phyloP scores from a whole-genome alignment of 2,329 filamentous ascomycete species.

The Dothidotthia symphoricarpi region DNA sequence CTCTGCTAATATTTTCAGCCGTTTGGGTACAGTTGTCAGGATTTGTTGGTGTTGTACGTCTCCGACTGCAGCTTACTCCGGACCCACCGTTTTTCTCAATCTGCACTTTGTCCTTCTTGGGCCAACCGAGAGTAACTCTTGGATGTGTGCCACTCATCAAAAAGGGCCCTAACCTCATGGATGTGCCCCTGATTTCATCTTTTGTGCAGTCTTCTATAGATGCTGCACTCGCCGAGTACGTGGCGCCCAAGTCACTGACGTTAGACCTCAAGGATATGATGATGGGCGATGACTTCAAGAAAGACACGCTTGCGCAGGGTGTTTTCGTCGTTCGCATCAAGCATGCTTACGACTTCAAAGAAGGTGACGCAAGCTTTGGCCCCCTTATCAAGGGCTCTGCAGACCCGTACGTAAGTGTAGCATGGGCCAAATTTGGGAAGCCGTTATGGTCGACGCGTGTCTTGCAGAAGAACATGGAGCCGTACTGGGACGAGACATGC shows the following conservation, averaged over 20 bases:
- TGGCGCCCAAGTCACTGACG: slow-evolving; percentile 72
- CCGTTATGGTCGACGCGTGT: slow-evolving; percentile 66
- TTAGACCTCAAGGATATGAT: slow-evolving; percentile 75
- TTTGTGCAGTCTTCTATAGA: slow-evolving; percentile 75
- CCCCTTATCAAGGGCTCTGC: slow-evolving; percentile 60
- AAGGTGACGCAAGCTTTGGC: slow-evolving; percentile 64
- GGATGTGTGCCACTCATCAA: slow-evolving; percentile 69
- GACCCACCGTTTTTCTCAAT: slow-evolving; percentile 77
- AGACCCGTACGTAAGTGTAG: slow-evolving; percentile 70
- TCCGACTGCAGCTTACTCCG: slow-evolving; percentile 70
- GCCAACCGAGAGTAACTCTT: slow-evolving; percentile 69
- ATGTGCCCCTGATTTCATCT: slow-evolving; percentile 70
- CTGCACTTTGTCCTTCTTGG: slow-evolving; percentile 71
- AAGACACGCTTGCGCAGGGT: slow-evolving; percentile 65
- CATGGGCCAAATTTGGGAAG: slow-evolving; percentile 76
- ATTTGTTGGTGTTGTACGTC: slow-evolving; percentile 66
- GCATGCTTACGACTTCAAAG: slow-evolving; percentile 67
- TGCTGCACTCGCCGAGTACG: slow-evolving; percentile 71
- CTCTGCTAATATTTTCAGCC: slow-evolving; percentile 42
- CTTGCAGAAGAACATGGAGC: slow-evolving; percentile 63
- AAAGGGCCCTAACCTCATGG: slow-evolving; percentile 70
- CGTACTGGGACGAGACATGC: slow-evolving; percentile 68
- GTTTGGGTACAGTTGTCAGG: slow-evolving; percentile 75
- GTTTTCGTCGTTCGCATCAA: slow-evolving; percentile 66
- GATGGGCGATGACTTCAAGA: slow-evolving; percentile 75